Evolutionary conservation across 2,329 filamentous ascomycete genomes (phyloP).

Genomic region (Colletotrichum magnum): DNA sequence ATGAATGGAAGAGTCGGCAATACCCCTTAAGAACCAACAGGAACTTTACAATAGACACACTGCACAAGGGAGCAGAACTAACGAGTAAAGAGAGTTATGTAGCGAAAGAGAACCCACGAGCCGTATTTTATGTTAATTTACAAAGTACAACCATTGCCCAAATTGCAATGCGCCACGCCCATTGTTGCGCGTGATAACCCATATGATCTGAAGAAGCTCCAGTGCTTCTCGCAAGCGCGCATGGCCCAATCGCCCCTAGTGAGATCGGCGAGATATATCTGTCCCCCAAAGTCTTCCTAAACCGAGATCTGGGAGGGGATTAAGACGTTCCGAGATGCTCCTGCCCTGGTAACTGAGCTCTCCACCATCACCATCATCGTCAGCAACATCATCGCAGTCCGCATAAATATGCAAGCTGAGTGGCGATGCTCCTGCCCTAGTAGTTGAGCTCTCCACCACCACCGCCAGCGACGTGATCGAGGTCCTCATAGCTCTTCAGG

Average conservation of each 20-base stretch:
- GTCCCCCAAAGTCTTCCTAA: constrained; percentile 2
- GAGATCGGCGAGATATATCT: background rate
- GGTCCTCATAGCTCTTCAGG: constrained; percentile 96
- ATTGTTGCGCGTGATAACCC: constrained; percentile 5
- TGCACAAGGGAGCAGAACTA: too few relatives aligned
- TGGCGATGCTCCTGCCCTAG: constrained; percentile 57
- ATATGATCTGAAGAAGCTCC: background rate
- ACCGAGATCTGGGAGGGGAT: constrained; percentile 1
- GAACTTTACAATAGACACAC: too few relatives aligned
- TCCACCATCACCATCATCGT: constrained; percentile 72
- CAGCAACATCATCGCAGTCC: constrained; percentile 89
- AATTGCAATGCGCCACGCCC: constrained; percentile 21
- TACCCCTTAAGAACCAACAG: too few relatives aligned
- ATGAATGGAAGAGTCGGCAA: too few relatives aligned
- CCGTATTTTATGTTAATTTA: constrained; percentile 36
- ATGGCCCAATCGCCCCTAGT: constrained; percentile 1
- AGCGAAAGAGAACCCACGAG: background rate
- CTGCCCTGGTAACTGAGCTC: constrained; percentile 87
- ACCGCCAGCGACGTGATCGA: constrained; percentile 85
- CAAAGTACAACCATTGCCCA: constrained; percentile 31
- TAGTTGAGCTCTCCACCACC: constrained; percentile 93
- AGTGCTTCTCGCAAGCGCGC: constrained; percentile 1
- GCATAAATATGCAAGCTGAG: constrained; percentile 94
- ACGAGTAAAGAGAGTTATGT: too few relatives aligned
- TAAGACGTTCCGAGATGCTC: constrained; percentile 22